These are phyloP conservation scores for Alisma plantagoaquatica DNA, from an alignment of 106 monocot species.

Conservation along the genomic window DNA sequence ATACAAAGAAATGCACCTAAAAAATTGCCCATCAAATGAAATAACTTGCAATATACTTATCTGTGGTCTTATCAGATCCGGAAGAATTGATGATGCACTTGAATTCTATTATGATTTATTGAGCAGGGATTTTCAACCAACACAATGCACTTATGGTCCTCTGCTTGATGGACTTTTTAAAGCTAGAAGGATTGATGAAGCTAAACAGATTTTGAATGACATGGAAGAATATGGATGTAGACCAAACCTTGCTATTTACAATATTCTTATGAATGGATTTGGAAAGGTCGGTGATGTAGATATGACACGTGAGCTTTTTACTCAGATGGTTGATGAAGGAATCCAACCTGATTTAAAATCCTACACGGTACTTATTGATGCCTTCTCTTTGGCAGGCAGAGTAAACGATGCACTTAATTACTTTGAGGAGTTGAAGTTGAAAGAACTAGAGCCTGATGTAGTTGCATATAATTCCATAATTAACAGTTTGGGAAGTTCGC, in stretches of 20 bases:
- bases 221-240: constrained; percentile 72
- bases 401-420: constrained; percentile 51
- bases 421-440: constrained; percentile 46
- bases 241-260: constrained; percentile 81
- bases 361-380: constrained; percentile 63
- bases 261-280: constrained; percentile 84
- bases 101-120: constrained; percentile 76
- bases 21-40: constrained; percentile 39
- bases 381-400: constrained; percentile 32
- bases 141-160: constrained; percentile 89
- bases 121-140: constrained; percentile 58
- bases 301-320: constrained; percentile 47
- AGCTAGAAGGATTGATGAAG: constrained; percentile 42
- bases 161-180: constrained; percentile 79
- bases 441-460: constrained; percentile 69
- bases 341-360: constrained; percentile 75
- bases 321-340: constrained; percentile 55
- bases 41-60: constrained; percentile 79
- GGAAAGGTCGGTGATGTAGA: constrained; percentile 52
- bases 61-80: constrained; percentile 56
- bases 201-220: constrained; percentile 58
- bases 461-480: constrained; percentile 74
- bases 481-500: constrained; percentile 55
- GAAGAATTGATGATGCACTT: constrained; percentile 59
- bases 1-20: constrained; percentile 62